Conservation (phyloP, 257 asterid genomes). For the Paulownia fortunei region DNA sequence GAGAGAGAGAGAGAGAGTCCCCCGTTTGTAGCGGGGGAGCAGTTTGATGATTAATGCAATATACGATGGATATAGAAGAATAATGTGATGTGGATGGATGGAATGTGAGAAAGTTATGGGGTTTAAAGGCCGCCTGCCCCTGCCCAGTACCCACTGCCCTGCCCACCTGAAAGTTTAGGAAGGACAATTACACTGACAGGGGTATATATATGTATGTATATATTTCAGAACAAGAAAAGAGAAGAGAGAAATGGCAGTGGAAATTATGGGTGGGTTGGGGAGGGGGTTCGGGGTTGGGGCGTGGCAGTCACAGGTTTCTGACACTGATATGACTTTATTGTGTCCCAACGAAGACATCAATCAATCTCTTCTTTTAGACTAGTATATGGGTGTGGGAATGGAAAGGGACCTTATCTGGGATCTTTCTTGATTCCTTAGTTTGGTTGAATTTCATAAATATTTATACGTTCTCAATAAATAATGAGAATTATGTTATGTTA, state of each 20-base stretch:
- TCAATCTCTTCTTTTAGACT: constrained; percentile 22
- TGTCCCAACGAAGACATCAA: constrained; percentile 44
- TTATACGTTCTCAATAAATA: too few relatives aligned
- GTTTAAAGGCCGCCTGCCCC: constrained; percentile 36
- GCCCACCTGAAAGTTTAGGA: constrained; percentile 18
- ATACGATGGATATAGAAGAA: constrained; percentile 11
- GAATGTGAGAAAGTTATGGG: constrained; percentile 75
- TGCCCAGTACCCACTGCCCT: background rate
- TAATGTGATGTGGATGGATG: constrained; percentile 19
- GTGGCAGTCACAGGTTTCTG: constrained; percentile 53
- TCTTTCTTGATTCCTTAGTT: background rate
- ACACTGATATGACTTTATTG: constrained; percentile 50
- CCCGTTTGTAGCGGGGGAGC: constrained; percentile 63
- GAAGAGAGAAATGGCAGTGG: background rate
- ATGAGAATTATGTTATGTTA: too few relatives aligned
- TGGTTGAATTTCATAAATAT: too few relatives aligned
- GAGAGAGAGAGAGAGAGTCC: constrained; percentile 19
- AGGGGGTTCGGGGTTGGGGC: constrained; percentile 12
- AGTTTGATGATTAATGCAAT: constrained; percentile 47
- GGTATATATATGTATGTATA: background rate
- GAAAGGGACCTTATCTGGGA: background rate
- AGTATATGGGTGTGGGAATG: constrained; percentile 11
- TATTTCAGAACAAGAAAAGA: background rate
- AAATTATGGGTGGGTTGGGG: background rate
- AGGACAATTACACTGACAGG: too few relatives aligned